These are phyloP conservation scores for Glycine latifolia DNA, from an alignment of 306 rosid species.

Conservation along the genomic window DNA sequence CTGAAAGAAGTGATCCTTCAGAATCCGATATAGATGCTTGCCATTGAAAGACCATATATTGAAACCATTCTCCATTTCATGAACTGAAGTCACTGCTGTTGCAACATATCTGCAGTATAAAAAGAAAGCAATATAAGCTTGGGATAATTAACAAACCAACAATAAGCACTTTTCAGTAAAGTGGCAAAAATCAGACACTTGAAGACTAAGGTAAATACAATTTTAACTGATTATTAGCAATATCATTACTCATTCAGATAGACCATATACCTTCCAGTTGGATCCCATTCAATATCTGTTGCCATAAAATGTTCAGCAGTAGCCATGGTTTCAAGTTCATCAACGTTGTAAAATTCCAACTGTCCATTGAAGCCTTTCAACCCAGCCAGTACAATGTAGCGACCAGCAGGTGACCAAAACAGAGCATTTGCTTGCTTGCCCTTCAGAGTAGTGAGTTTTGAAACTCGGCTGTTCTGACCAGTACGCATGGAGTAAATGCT, in stretches of 20 bases:
- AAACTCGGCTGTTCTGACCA: conserved; percentile 71
- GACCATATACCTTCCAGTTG: conserved; percentile 80
- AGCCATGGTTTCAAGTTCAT: conserved; percentile 88
- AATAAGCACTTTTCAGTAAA: not conserved
- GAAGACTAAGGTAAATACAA: not conserved
- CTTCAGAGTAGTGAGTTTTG: conserved; percentile 79
- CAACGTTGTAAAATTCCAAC: conserved; percentile 81
- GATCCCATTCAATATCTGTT: conserved; percentile 91
- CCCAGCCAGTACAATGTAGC: conserved; percentile 78
- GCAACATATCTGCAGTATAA: conserved; percentile 76
- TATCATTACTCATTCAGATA: not conserved
- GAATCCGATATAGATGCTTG: conserved; percentile 77
- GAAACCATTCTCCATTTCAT: conserved; percentile 97
- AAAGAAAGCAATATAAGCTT: conserved; percentile 5
- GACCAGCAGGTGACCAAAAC: conserved; percentile 88
- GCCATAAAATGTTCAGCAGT: conserved; percentile 84
- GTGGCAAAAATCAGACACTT: conserved; percentile 1
- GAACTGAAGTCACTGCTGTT: conserved; percentile 90
- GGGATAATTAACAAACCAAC: no score
- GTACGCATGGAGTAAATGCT: conserved; percentile 80
- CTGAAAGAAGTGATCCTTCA: conserved; percentile 92
- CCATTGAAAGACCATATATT: conserved; percentile 94
- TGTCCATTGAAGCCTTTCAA: conserved; percentile 78
- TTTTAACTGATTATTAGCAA: not conserved
- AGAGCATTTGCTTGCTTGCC: conserved; percentile 91